Conservation (phyloP, 371 early-diverging fungal genomes). For the Apophysomyces ossiformis region DNA sequence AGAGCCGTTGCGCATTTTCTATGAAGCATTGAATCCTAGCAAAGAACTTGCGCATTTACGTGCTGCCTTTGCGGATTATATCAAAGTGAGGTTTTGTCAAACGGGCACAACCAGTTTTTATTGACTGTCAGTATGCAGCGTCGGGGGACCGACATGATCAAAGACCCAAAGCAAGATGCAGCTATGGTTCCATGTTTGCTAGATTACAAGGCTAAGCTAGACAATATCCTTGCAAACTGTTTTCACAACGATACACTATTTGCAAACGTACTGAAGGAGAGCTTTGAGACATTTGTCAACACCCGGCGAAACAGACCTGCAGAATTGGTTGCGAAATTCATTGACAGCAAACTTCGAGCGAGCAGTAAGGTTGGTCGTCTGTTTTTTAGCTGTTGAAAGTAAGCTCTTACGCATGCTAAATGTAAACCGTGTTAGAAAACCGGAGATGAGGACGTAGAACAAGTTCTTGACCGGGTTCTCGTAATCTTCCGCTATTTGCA, state of each 20-base stretch:
- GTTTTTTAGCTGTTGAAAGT: not conserved
- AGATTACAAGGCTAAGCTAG: conserved; percentile 69
- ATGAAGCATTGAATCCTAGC: conserved; percentile 26
- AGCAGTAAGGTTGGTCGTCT: conserved; percentile 43
- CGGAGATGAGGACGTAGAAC: conserved; percentile 70
- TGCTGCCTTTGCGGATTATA: conserved; percentile 37
- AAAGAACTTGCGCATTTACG: conserved; percentile 19
- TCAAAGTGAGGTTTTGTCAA: conserved; percentile 28
- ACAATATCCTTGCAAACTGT: conserved; percentile 59
- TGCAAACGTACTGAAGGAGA: conserved; percentile 73
- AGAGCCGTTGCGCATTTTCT: conserved; percentile 65
- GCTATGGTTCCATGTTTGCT: conserved; percentile 70
- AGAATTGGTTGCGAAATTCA: conserved; percentile 84
- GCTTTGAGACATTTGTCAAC: conserved; percentile 90
- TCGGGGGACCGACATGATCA: conserved; percentile 32
- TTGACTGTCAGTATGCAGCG: conserved; percentile 12
- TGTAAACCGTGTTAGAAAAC: conserved; percentile 35
- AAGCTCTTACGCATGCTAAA: not conserved
- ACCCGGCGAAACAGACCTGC: conserved; percentile 85
- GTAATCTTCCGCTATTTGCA: conserved; percentile 88
- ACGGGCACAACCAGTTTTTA: conserved; percentile 1
- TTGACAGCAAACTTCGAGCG: conserved; percentile 66
- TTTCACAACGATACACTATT: conserved; percentile 70
- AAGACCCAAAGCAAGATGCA: conserved; percentile 32
- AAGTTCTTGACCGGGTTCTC: conserved; percentile 70